phyloP scores from a whole-genome alignment of 2,329 filamentous ascomycete genomes.

The Colletotrichum endophyticum region DNA sequence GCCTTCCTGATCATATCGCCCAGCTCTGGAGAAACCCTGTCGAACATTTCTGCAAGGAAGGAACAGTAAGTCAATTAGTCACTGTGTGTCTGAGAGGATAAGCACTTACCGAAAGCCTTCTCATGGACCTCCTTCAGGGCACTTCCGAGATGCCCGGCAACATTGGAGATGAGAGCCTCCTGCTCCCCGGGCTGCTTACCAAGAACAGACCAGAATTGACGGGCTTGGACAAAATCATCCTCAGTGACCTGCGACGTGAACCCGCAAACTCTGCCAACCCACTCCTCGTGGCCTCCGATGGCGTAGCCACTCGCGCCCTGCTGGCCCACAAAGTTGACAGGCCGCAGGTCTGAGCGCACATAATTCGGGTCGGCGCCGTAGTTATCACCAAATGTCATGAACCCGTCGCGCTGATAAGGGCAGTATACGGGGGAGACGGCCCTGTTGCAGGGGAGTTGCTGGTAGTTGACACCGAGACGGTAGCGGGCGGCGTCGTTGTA shows the following conservation, averaged over 20 bases:
- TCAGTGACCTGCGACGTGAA: constrained; percentile 8
- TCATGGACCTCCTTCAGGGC: not conserved
- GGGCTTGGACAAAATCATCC: not conserved
- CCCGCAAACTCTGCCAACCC: not conserved
- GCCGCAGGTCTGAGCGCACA: constrained; percentile 33
- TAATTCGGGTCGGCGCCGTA: constrained; percentile 52
- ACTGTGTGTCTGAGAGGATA: too few relatives aligned
- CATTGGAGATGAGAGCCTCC: not conserved
- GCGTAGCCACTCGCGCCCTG: not conserved
- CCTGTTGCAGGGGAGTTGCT: constrained; percentile 59
- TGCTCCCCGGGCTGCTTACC: not conserved
- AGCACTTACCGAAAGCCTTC: constrained; percentile 4
- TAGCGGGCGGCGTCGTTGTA: constrained; percentile 63
- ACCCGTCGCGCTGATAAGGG: constrained; percentile 45
- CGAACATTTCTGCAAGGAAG: not conserved
- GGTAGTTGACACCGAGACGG: constrained; percentile 63
- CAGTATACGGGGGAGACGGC: constrained; percentile 35
- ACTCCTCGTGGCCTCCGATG: not conserved
- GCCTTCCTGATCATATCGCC: not conserved
- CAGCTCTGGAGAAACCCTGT: not conserved
- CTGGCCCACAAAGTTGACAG: constrained; percentile 22
- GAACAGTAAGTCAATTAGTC: not conserved
- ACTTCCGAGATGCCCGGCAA: not conserved
- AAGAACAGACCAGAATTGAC: not conserved
- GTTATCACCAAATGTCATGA: constrained; percentile 41